Base-by-base conservation (phyloP, 2,329 filamentous ascomycete species). In the Pseudocercospora vitis region DNA sequence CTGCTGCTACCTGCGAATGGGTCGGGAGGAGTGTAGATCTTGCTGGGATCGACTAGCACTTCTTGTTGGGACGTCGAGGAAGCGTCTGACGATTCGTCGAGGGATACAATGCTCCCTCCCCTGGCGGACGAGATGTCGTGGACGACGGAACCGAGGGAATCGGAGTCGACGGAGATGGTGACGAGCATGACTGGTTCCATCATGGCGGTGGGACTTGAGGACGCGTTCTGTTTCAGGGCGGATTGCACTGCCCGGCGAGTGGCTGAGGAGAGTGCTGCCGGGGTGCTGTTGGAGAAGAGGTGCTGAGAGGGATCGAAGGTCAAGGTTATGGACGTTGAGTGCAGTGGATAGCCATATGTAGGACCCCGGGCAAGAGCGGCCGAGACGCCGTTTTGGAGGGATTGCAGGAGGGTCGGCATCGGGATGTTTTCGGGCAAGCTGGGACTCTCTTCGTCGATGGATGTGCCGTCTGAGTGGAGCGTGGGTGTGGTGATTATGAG, bases 141-240 rank as follows among this genome's bases (percentile, higher is more conserved):
- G 28, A 95, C 85, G 7, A 99, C 88, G 3, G 82, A 81, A 3
- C 91, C 91, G 1, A 96, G 85, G 5, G 83, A 85, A 4, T 81
- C 79, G 71, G 96, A 92, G 48, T 94, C 89, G 46, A 94, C 90
- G 61, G 83, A 85, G 66, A 99, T 95, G 48, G 86, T 84, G 4
- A 89, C 89, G 56, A 86, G 85, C 90, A 97, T 96, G 50, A 99
- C 88, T 1, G 94, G 94, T 68, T 99, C 94, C 74, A 97, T 87
- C 32, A 99, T 76, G 1, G 81, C 80, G 1, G 90, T 81, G 2
- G 77, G 74, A 28, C 58, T 58, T 2, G 75, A 68, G 23, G 74
- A 71, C 7, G 78, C 73, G 0, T 85, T 83, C 14, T 83, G 78
- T 47, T 81, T 81, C 1, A 97, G 79, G 0, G 86, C 86, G 7